Evolutionary conservation across 2,329 filamentous ascomycete species (phyloP).

Genomic region (Fusarium newnesense): DNA sequence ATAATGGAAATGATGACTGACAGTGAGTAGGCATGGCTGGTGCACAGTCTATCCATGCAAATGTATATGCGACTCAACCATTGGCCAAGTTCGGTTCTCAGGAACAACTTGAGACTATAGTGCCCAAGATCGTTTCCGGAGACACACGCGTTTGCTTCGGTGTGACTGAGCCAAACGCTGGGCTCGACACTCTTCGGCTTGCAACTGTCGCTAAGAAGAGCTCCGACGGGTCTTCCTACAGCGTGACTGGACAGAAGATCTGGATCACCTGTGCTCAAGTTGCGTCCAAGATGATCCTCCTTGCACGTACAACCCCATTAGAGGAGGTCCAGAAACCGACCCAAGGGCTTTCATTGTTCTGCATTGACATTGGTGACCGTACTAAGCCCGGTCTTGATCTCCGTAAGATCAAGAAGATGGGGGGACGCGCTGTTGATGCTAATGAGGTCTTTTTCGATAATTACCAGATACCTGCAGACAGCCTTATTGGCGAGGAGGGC

Average conservation of each 20-base stretch:
- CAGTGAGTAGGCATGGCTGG: conserved; percentile 80
- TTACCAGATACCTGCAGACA: conserved; percentile 72
- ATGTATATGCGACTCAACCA: conserved; percentile 80
- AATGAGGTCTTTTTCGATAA: conserved; percentile 91
- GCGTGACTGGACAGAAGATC: conserved; percentile 82
- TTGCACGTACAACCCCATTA: conserved; percentile 78
- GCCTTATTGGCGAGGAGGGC: conserved; percentile 76
- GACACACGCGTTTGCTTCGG: conserved; percentile 81
- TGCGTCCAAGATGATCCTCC: conserved; percentile 82
- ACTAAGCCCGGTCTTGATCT: conserved; percentile 69
- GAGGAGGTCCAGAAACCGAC: conserved; percentile 75
- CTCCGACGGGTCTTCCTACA: conserved; percentile 65
- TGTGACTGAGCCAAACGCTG: conserved; percentile 83
- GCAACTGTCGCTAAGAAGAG: conserved; percentile 69
- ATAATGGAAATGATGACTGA: conserved; percentile 89
- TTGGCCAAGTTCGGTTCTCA: conserved; percentile 77
- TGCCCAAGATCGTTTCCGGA: conserved; percentile 78
- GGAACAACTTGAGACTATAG: conserved; percentile 70
- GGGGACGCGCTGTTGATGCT: conserved; percentile 81
- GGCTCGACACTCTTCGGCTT: conserved; percentile 80
- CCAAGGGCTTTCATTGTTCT: conserved; percentile 82
- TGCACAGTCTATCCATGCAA: conserved; percentile 70
- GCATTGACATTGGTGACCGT: conserved; percentile 75
- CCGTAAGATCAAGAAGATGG: conserved; percentile 85
- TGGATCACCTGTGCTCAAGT: conserved; percentile 91